phyloP scores from a whole-genome alignment of 2,329 filamentous ascomycete genomes.

The Sporothrix variecibatus region DNA sequence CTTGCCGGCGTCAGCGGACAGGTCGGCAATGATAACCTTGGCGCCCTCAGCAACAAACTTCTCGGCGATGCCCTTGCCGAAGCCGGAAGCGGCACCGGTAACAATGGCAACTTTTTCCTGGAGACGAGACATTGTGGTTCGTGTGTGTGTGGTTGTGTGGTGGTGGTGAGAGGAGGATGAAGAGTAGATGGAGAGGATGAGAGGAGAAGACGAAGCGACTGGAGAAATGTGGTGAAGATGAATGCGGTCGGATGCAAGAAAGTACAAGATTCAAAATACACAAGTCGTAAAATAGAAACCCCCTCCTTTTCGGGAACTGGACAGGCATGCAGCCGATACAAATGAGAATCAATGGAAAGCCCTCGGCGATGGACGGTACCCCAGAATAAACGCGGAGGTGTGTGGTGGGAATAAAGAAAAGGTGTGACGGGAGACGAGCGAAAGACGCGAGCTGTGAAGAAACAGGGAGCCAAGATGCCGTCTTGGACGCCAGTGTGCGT shows the following conservation, averaged over 20 bases:
- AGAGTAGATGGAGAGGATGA: neutral
- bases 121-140: constrained; percentile 40
- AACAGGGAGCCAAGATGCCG: neutral
- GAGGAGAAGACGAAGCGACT: neutral
- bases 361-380: neutral
- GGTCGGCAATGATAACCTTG: constrained; percentile 45
- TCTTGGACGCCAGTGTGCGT: constrained; percentile 11
- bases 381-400: neutral
- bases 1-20: constrained; percentile 50
- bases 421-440: neutral
- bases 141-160: neutral
- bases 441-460: neutral
- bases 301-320: neutral
- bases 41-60: constrained; percentile 33
- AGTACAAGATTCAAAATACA: neutral
- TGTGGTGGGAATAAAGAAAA: neutral
- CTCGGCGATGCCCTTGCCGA: constrained; percentile 57
- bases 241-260: neutral
- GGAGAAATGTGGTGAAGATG: neutral
- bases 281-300: neutral
- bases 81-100: constrained; percentile 57
- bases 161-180: neutral
- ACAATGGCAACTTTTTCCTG: constrained; percentile 59
- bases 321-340: neutral
- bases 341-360: neutral